phyloP scores from a whole-genome alignment of 192 early-diverging fungal species.

The Entophlyctis helioformis region DNA sequence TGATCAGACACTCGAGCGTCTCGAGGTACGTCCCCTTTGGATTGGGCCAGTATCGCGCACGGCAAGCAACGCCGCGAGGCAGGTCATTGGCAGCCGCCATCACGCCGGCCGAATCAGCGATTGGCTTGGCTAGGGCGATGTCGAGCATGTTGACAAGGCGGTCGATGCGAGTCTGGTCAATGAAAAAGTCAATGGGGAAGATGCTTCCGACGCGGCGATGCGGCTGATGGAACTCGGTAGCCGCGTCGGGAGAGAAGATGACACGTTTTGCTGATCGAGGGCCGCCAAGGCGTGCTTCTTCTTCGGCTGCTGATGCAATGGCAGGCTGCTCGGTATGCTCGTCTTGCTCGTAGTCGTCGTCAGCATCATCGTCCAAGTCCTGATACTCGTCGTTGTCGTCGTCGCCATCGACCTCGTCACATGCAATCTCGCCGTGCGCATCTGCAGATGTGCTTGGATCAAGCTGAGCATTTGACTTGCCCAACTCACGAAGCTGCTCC shows the following conservation, averaged over 20 bases:
- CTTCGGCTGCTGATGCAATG: background rate
- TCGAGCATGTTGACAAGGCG: background rate
- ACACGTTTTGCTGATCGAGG: background rate
- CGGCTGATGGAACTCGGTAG: too few species aligned
- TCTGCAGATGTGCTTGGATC: too few species aligned
- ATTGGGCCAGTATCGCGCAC: too few species aligned
- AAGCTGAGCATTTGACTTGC: too few species aligned
- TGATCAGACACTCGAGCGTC: too few species aligned
- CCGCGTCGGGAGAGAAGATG: background rate
- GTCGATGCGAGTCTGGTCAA: background rate
- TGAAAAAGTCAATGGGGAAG: constrained; percentile 3
- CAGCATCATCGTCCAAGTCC: background rate
- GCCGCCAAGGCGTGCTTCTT: background rate
- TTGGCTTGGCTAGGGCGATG: background rate
- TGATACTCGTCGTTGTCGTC: background rate
- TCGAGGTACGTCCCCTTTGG: too few species aligned
- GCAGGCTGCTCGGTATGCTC: background rate
- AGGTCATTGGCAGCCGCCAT: too few species aligned
- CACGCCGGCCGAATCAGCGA: too few species aligned
- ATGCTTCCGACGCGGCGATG: background rate
- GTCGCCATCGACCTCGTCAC: too few species aligned
- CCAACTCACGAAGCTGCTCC: too few species aligned
- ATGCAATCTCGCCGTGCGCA: too few species aligned
- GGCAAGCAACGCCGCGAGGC: too few species aligned
- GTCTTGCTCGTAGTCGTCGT: background rate